Evolutionary conservation across 345 rosid species (phyloP), one percentile per base, ranked within the genome.

Genomic region (Eutrema heterophyllum): DNA sequence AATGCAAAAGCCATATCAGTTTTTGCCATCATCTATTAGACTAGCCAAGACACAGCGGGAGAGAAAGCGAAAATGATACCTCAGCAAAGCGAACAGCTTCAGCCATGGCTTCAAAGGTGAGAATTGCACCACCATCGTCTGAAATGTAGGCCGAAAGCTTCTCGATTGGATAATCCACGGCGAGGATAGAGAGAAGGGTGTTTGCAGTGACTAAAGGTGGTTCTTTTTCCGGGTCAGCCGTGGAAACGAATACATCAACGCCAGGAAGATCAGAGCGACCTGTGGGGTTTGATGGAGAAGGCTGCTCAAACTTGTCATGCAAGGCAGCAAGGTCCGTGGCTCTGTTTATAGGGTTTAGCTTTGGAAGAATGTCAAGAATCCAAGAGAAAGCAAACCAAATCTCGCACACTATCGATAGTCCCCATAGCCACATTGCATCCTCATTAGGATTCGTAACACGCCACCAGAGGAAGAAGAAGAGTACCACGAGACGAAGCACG

Each of bases 61-160:
- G 67, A 56, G 33, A 30, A 40, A 32, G 32, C 6, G 33, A 36
- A 45, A 36, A 51, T 16, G 60, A 78, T 68, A 78, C 78, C 88
- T 93, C 92, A 0, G 96, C 93, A 65, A 93, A 93, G 41, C 80
- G 84, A 70, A 93, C 84, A 27, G 98, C 93, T 82, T 91, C 97
- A 30, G 96, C 98, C 98, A 93, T 93, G 71, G 98, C 98, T 82
- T 91, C 98, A 51, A 93, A 93, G 14, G 88, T 93, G 78, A 93
- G 88, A 39, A 89, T 85, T 33, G 98, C 89, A 9, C 94, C 97
- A 33, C 98, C 98, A 12, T 91, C 98, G 6, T 93, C 98, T 0
- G 98, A 93, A 60, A 93, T 91, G 78, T 93, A 93, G 52, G 77
- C 78, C 0, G 89, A 76, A 24, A 91, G 73, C 83, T 93, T 93